A percentile compares a stretch with the other conserved stretches of the same genome.
phyloP scores from a whole-genome alignment of 768 basidiomycete genomes.

The Polyporus arcularius region DNA sequence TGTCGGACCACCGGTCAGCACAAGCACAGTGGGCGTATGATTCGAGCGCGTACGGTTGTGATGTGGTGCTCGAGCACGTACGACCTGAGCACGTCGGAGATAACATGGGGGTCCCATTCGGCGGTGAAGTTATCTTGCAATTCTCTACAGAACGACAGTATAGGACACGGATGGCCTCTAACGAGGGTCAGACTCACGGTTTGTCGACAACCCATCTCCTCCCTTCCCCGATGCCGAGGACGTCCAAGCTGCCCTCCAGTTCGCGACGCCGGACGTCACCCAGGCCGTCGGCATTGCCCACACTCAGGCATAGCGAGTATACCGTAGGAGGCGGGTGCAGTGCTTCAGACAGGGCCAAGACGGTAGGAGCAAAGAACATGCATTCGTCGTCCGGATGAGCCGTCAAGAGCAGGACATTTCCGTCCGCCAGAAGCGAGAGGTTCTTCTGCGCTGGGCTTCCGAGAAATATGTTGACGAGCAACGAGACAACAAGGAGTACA shows the following conservation, averaged over 20 bases:
- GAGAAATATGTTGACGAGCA: slow-evolving; percentile 4
- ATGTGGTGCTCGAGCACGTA: slow-evolving; percentile 64
- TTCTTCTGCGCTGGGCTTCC: slow-evolving; percentile 1
- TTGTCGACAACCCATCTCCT: slow-evolving; percentile 67
- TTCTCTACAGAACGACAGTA: slow-evolving; percentile 41
- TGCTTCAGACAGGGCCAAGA: slow-evolving; percentile 49
- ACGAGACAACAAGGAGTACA: neutral
- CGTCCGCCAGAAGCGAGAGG: neutral
- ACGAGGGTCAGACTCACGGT: slow-evolving; percentile 50
- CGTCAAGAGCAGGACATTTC: slow-evolving; percentile 66
- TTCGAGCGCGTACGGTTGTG: slow-evolving; percentile 47
- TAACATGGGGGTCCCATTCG: slow-evolving; percentile 60
- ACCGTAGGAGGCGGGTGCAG: slow-evolving; percentile 34
- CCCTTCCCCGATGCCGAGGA: slow-evolving; percentile 60
- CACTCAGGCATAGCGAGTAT: slow-evolving; percentile 73
- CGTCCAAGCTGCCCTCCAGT: slow-evolving; percentile 59
- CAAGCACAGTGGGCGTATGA: neutral
- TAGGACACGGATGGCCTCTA: neutral
- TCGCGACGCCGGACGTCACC: slow-evolving; percentile 63
- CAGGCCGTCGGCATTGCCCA: slow-evolving; percentile 78
- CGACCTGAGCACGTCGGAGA: slow-evolving; percentile 58
- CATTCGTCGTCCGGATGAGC: slow-evolving; percentile 96
- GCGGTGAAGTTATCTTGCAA: slow-evolving; percentile 75
- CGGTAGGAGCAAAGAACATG: slow-evolving; percentile 90
- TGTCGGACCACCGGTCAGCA: neutral